Base-by-base conservation (phyloP, 2,329 filamentous ascomycete species). In the Xylariaceae sp. region DNA sequence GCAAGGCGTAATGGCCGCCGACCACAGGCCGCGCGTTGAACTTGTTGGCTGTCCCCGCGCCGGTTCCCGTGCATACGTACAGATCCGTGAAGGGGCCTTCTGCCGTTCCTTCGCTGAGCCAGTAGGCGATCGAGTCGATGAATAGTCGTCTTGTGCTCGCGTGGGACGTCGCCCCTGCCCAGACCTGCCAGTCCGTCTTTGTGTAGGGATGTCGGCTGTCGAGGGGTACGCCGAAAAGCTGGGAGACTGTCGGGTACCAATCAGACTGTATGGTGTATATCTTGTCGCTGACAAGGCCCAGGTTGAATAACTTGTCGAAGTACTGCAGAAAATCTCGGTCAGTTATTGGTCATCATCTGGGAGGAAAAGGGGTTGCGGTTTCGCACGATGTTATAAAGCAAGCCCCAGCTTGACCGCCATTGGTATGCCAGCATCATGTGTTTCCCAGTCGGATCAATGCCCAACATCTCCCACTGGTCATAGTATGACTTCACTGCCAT, bases 101-200 rank as follows among this genome's bases (percentile, higher is more conserved):
- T 1, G 79, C 88, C 3, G 68, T 73, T 0, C 87, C 90, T 70
- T 88, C 83, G 67, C 89, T 89, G 58, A 90, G 73, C 88, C 88
- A 90, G 64, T 75, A 76, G 0, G 86, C 86, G 7, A 89, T 80
- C 1, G 81, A 78, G 56, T 87, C 79, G 45, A 89, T 73, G 60
- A 90, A 87, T 64, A 85, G 78, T 0, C 77, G 74, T 44, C 87
- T 78, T 2, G 84, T 84, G 51, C 74, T 71, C 57, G 78, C 75
- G 37, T 77, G 78, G 2, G 84, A 80, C 0, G 89, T 85, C 0
- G 87, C 86, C 55, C 88, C 88, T 2, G 86, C 81, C 75, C 88
- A 88, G 71, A 90, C 85, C 67, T 88, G 84, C 88, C 88, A 90
- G 73, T 90, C 88, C 1, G 83, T 86, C 70, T 90, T 90, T 55